These are phyloP conservation scores for Nissolia schottii DNA, from an alignment of 306 rosid genomes.

Conservation along the genomic window DNA sequence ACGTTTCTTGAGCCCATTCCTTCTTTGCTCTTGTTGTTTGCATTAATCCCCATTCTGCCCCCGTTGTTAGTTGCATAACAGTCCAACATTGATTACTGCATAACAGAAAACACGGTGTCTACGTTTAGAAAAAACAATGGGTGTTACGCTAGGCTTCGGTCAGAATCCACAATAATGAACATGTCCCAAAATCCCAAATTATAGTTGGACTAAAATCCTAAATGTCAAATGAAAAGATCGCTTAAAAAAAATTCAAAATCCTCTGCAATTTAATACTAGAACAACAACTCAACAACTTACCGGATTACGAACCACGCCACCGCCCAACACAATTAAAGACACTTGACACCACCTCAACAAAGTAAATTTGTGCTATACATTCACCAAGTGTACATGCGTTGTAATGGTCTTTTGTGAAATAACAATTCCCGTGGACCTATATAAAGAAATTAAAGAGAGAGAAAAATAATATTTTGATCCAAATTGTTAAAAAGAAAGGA, in stretches of 20 bases:
- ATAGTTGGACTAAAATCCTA: neutral
- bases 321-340: no score
- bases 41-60: no score
- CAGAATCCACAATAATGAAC: neutral
- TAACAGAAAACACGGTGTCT: no score
- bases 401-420: neutral
- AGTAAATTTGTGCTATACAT: neutral
- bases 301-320: no score
- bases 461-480: conserved; percentile 2
- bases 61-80: no score
- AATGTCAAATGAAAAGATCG: neutral
- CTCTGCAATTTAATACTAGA: no score
- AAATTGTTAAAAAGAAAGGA: neutral
- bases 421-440: neutral
- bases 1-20: no score
- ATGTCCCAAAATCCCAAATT: neutral
- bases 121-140: no score
- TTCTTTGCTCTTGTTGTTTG: no score
- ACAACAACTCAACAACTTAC: no score
- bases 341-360: neutral
- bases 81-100: no score
- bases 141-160: neutral
- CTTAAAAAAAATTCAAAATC: no score
- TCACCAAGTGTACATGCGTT: neutral
- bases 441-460: neutral